Evolutionary conservation across 2,329 filamentous ascomycete species (phyloP).

Genomic region (Stagonosporopsis vannaccii): DNA sequence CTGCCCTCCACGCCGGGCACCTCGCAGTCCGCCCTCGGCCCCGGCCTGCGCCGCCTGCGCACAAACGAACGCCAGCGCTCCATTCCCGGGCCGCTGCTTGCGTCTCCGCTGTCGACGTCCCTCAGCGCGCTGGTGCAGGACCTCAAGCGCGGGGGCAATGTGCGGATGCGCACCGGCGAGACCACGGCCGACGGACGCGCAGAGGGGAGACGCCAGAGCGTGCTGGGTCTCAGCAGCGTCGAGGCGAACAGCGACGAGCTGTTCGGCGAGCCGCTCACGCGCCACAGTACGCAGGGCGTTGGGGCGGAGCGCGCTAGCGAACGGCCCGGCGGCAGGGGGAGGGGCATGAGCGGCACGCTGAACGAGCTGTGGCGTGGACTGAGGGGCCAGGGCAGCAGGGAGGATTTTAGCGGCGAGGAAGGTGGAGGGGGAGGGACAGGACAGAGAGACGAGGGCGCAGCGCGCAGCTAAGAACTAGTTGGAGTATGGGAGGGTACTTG

Average conservation of each 20-base stretch:
- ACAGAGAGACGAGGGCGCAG: too few relatives aligned
- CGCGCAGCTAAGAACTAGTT: too few relatives aligned
- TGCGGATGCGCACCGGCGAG: constrained; percentile 12
- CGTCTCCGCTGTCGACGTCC: constrained; percentile 66
- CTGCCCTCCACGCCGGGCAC: constrained; percentile 28
- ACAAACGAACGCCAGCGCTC: constrained; percentile 41
- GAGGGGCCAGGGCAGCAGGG: constrained; percentile 24
- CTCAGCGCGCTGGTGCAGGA: constrained; percentile 71
- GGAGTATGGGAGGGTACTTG: too few relatives aligned
- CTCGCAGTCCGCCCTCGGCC: constrained; percentile 25
- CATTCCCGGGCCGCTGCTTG: constrained; percentile 61
- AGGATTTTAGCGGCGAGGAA: constrained; percentile 18
- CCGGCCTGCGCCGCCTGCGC: constrained; percentile 33
- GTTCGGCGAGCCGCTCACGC: constrained; percentile 33
- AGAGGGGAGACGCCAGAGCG: constrained; percentile 28
- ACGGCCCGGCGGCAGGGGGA: constrained; percentile 12
- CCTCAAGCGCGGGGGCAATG: constrained; percentile 62
- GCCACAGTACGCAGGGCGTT: constrained; percentile 29
- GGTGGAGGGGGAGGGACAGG: not conserved
- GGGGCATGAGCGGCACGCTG: constrained; percentile 43
- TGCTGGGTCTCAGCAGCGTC: constrained; percentile 27
- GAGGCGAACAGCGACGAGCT: constrained; percentile 11
- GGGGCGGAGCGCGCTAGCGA: not conserved
- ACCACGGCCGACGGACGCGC: not conserved
- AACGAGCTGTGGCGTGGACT: constrained; percentile 42